These are phyloP conservation scores for Collybia mongolica DNA, from an alignment of 768 basidiomycete genomes.

Conservation along the genomic window DNA sequence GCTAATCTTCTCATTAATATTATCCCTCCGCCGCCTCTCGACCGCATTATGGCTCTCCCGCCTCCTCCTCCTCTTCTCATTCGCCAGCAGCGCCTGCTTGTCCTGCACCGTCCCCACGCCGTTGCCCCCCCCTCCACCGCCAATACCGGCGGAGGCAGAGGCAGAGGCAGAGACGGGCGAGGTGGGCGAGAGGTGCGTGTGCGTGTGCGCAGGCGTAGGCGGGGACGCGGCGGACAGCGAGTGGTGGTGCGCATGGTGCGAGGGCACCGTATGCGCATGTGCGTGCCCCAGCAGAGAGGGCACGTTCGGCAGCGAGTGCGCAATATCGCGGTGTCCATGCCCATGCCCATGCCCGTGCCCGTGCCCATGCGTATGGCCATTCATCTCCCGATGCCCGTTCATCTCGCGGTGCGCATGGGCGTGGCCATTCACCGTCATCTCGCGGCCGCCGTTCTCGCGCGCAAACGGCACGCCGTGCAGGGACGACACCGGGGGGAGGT, in stretches of 20 bases:
- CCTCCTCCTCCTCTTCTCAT: slow-evolving; percentile 78
- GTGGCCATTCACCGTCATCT: neutral
- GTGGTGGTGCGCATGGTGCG: slow-evolving; percentile 1
- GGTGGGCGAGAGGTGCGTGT: too few relatives aligned
- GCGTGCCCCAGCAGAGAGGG: neutral
- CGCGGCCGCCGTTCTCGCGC: neutral
- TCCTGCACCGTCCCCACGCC: slow-evolving; percentile 20
- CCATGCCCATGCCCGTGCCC: neutral
- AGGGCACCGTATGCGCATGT: neutral
- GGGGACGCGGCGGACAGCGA: neutral
- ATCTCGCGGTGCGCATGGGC: neutral
- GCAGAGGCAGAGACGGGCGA: too few relatives aligned
- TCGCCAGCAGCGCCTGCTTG: slow-evolving; percentile 62
- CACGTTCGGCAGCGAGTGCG: too few relatives aligned
- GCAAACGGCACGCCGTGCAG: slow-evolving; percentile 11
- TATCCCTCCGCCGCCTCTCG: slow-evolving; percentile 82
- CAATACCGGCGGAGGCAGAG: neutral
- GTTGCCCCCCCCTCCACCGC: neutral
- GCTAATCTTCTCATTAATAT: slow-evolving; percentile 94
- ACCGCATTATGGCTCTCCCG: slow-evolving; percentile 92
- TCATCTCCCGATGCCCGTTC: neutral
- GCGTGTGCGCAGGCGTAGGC: too few relatives aligned
- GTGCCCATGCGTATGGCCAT: neutral
- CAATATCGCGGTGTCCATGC: too few relatives aligned
- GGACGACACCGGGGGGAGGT: slow-evolving; percentile 20